These are phyloP conservation scores for Lentinula raphanica DNA, from an alignment of 768 basidiomycete genomes.

Conservation along the genomic window DNA sequence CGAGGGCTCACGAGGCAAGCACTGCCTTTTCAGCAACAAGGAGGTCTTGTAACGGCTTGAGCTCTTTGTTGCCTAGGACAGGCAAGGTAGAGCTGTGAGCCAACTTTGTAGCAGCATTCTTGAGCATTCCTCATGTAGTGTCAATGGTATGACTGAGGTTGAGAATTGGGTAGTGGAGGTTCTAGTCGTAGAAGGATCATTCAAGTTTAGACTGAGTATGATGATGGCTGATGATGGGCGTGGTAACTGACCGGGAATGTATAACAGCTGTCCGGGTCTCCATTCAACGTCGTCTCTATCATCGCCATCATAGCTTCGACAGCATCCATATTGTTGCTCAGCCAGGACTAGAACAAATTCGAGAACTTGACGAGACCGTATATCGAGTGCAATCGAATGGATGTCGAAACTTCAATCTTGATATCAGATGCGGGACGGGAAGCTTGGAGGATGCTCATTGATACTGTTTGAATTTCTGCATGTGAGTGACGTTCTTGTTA, in stretches of 20 bases:
- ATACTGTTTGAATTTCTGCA: no score
- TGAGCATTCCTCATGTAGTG: slow-evolving; percentile 56
- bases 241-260: neutral
- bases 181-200: neutral
- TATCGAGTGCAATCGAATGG: no score
- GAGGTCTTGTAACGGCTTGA: slow-evolving; percentile 78
- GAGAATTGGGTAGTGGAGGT: neutral
- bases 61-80: slow-evolving; percentile 66
- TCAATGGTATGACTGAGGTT: neutral
- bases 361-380: no score
- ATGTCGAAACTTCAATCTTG: no score
- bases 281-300: neutral
- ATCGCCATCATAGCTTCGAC: neutral
- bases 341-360: no score
- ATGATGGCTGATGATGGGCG: neutral
- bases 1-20: slow-evolving; percentile 54
- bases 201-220: no score
- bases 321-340: no score
- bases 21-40: slow-evolving; percentile 87
- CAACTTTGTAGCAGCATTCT: slow-evolving; percentile 70
- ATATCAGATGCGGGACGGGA: no score
- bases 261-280: neutral
- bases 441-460: no score
- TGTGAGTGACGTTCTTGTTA: no score
- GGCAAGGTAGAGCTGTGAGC: slow-evolving; percentile 87